Evolutionary conservation across 2,329 filamentous ascomycete species (phyloP).

Genomic region (Xylariaceae sp.): DNA sequence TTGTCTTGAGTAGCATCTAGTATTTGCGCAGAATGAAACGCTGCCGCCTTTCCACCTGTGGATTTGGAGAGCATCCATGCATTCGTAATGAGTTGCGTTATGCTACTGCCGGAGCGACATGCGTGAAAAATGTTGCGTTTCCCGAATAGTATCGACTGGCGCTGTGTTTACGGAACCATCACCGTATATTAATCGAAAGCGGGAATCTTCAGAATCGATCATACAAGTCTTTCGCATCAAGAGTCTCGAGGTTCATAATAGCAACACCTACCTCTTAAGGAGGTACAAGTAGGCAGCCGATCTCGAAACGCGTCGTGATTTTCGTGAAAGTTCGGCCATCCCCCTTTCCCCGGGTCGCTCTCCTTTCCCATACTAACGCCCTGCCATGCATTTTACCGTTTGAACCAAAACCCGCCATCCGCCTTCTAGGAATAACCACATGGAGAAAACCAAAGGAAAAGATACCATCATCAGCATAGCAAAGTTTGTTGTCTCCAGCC

Average conservation of each 20-base stretch:
- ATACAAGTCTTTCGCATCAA: no score
- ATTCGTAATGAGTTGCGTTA: neutral
- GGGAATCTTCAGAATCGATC: neutral
- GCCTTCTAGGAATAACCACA: neutral
- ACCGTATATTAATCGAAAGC: neutral
- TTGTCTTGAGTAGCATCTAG: neutral
- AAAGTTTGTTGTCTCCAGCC: neutral
- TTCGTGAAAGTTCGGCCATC: neutral
- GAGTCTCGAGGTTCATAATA: neutral
- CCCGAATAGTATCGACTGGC: neutral
- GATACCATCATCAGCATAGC: neutral
- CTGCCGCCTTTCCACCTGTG: neutral
- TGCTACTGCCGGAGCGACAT: neutral
- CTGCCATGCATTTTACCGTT: slow-evolving; percentile 10
- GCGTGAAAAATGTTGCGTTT: neutral
- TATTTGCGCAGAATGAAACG: neutral
- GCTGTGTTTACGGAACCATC: neutral
- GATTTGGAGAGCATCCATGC: neutral
- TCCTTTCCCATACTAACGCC: slow-evolving; percentile 13
- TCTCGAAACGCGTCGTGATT: neutral
- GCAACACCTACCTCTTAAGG: neutral
- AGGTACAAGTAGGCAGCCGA: neutral
- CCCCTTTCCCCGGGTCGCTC: neutral
- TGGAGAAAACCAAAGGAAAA: neutral
- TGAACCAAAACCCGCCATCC: neutral